phyloP scores from a whole-genome alignment of 2,329 filamentous ascomycete species.

The Thielaviopsis populi region DNA sequence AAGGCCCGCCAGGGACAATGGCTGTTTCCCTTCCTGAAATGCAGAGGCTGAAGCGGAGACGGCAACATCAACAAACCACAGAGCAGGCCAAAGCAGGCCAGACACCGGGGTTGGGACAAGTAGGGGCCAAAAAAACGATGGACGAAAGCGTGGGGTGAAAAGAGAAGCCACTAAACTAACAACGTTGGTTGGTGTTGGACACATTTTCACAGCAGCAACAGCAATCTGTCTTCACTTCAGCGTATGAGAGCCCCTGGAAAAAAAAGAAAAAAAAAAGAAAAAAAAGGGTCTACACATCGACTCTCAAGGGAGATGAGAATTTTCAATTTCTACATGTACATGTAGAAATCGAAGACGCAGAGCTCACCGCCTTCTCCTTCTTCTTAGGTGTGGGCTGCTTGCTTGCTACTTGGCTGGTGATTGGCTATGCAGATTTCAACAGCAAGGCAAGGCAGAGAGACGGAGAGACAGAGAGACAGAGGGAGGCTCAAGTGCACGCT shows the following conservation, averaged over 20 bases:
- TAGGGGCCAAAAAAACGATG: no score
- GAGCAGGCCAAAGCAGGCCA: no score
- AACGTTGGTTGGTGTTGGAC: not conserved
- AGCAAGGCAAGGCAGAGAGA: not conserved
- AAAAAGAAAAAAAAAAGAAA: no score
- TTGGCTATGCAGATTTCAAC: not conserved
- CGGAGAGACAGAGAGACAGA: no score
- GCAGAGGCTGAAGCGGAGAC: not conserved
- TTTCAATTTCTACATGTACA: no score
- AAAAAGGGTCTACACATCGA: not conserved
- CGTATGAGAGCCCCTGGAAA: no score
- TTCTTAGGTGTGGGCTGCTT: not conserved
- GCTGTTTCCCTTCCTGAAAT: not conserved
- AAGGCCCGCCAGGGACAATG: not conserved
- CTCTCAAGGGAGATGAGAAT: not conserved
- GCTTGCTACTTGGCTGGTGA: not conserved
- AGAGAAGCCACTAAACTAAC: not conserved
- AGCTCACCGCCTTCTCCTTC: conserved; percentile 1
- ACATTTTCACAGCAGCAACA: not conserved
- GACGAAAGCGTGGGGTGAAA: not conserved
- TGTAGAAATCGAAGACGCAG: no score
- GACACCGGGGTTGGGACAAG: no score
- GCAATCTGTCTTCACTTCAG: not conserved
- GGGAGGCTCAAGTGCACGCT: not conserved
- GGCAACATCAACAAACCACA: not conserved